Base-by-base conservation (phyloP, 768 basidiomycete genomes). In the Strobilomyces echinocephalus region DNA sequence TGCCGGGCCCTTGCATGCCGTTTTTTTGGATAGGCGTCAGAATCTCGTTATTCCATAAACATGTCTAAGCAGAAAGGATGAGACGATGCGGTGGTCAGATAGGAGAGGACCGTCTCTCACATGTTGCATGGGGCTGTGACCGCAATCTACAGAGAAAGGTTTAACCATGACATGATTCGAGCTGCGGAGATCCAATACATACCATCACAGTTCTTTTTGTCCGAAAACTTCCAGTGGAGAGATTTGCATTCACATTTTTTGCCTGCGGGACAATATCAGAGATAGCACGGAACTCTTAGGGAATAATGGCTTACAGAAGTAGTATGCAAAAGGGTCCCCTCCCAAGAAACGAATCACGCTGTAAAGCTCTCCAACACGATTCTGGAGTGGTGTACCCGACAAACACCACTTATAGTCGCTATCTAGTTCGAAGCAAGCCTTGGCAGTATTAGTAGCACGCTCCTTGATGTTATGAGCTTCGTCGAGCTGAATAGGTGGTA, bases 381-480 rank as follows among this genome's bases (percentile, higher is more conserved):
- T 97, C 69, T 99, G 95, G 9, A 99, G 75, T 0, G 95, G 95
- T 7, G 95, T 97, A 6, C 95, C 95, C 31, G 94, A 97, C 28
- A 99, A 76, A 72, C 97, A 99, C 97, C 97, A 99, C 55, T 83
- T 84, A 60, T 82, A 91, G 46, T 80, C 81, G 50, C 87, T 82
- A 59, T 85, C 71, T 11, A 99, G 76, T 51, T 93, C 88, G 67
- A 99, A 99, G 0, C 92, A 82, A n/a, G 94, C 95, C 70, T 95
- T 97, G 1, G 95, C 95, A 0, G 95, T 97, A 66, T 95, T 97
- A 1, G 91, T 94, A 4, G 83, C 73, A 4, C 95, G 83, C 66
- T 98, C 95, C 65, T 98, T 98, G 75, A 98, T 97, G 67, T 95
- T 97, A 71, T 97, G 95, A 6, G 95, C 95, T 74, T 97, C 94